Base-by-base conservation (phyloP, 257 asterid species). In the Plantago major region DNA sequence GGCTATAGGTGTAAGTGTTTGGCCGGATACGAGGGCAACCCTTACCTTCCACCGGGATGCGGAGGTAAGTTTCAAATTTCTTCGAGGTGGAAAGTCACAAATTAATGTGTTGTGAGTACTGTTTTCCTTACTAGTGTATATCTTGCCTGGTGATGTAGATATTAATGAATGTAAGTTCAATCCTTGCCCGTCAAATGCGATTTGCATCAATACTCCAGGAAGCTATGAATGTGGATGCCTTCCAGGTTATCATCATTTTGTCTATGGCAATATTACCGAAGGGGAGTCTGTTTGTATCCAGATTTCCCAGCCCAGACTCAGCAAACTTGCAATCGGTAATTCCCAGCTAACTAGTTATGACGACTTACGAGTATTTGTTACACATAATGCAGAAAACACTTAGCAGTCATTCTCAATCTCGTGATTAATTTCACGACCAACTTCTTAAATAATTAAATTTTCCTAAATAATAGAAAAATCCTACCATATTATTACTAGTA, bases 31-130 rank as follows among this genome's bases (percentile, higher is more conserved):
- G 33, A 42, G 40, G 74, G 78, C 51, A 73, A 64, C 42, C 74
- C 78, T 26, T 68, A 73, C 28, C 78, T 73, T 26, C 57, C 68
- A 6, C 66, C 47, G 19, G 74, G 78, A 15, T 73, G 74, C 60
- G 38, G 4, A 2, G 78, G 78, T 73, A 15, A 46, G 74, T 59
- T 50, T 46, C 42, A 9, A 52, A 15, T 22, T 22, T 22, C 26
- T 22, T 22, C 1, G 26, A 22, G 26, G 2, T 2, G 26, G 26
- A 2, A 22, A 22, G 26, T 22, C 26, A 22, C 26, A 22, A 22
- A n/a, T n/a, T n/a, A n/a, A n/a, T n/a, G n/a, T n/a, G n/a, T n/a
- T n/a, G n/a, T n/a, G n/a, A n/a, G 26, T 22, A 22, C 26, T 15
- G 26, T 10, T 52, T 52, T 52, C 8, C 40, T 52, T 3, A 52